Evolutionary conservation across 2,329 filamentous ascomycete species (phyloP).

Genomic region (Thermomyces lanuginosus): DNA sequence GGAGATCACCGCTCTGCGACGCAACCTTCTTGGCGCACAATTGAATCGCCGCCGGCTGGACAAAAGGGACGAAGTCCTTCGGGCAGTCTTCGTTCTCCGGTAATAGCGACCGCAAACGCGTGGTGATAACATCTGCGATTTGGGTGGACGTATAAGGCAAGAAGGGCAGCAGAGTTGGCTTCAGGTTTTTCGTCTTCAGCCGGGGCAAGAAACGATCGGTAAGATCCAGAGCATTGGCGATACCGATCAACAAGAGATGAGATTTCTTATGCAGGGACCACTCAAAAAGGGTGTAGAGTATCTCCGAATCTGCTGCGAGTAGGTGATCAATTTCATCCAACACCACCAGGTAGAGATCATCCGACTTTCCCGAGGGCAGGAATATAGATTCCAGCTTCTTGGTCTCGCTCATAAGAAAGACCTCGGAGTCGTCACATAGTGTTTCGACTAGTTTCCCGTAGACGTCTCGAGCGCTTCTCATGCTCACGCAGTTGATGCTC

Average conservation of each 20-base stretch:
- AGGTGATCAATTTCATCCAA: constrained; percentile 94
- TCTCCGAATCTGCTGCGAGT: constrained; percentile 70
- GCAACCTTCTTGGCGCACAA: constrained; percentile 90
- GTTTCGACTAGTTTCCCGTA: constrained; percentile 62
- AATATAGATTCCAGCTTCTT: constrained; percentile 56
- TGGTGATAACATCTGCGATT: constrained; percentile 72
- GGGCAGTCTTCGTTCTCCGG: constrained; percentile 29
- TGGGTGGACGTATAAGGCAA: constrained; percentile 79
- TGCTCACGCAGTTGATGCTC: constrained; percentile 94
- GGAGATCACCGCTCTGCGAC: constrained; percentile 80
- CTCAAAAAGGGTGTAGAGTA: constrained; percentile 87
- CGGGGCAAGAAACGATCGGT: constrained; percentile 90
- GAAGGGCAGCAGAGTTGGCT: constrained; percentile 78
- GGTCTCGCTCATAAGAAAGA: constrained; percentile 50
- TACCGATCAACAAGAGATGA: constrained; percentile 68
- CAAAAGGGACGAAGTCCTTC: constrained; percentile 58
- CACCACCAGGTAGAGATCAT: constrained; percentile 57
- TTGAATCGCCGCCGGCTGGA: constrained; percentile 85
- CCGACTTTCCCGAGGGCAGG: constrained; percentile 40
- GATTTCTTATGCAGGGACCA: constrained; percentile 79
- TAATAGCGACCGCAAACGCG: constrained; percentile 61
- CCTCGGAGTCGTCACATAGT: constrained; percentile 45
- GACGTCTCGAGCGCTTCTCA: constrained; percentile 74
- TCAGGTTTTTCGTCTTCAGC: constrained; percentile 80
- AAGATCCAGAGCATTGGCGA: constrained; percentile 88